Conservation (phyloP, 208 protist genomes). For the Trypanosoma theileri region DNA sequence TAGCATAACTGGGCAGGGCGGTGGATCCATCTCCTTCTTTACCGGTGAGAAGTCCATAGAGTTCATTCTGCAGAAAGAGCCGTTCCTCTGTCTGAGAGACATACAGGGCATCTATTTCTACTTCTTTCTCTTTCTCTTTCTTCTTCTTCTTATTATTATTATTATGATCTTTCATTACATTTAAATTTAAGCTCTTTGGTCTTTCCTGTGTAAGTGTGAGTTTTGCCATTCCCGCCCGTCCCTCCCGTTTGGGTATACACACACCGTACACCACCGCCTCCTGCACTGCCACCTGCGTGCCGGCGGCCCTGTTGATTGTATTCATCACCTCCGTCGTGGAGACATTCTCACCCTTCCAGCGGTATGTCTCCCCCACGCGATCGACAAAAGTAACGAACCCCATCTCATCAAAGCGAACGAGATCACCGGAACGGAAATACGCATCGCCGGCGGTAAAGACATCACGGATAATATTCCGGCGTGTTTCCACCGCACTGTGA, state of each 20-base stretch:
- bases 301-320: constrained; percentile 35
- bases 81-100: constrained; percentile 33
- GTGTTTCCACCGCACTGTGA: constrained; percentile 38
- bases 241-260: constrained; percentile 43
- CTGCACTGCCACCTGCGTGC: constrained; percentile 33
- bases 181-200: neutral
- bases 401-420: constrained; percentile 47
- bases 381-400: constrained; percentile 81
- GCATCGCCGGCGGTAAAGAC: constrained; percentile 51
- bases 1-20: constrained; percentile 41
- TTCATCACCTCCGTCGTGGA: constrained; percentile 70
- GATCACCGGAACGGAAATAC: constrained; percentile 74
- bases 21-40: constrained; percentile 5
- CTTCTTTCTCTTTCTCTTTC: neutral
- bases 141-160: neutral
- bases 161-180: neutral
- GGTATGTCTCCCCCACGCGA: constrained; percentile 76
- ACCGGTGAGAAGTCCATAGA: constrained; percentile 39
- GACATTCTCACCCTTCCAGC: constrained; percentile 87
- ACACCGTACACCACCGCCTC: constrained; percentile 79
- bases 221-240: constrained; percentile 67
- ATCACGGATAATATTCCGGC: constrained; percentile 44
- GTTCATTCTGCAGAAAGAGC: constrained; percentile 45
- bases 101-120: too few species aligned
- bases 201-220: constrained; percentile 25